Evolutionary conservation across 768 basidiomycete species (phyloP).

Genomic region (Tephrocybe rancida): DNA sequence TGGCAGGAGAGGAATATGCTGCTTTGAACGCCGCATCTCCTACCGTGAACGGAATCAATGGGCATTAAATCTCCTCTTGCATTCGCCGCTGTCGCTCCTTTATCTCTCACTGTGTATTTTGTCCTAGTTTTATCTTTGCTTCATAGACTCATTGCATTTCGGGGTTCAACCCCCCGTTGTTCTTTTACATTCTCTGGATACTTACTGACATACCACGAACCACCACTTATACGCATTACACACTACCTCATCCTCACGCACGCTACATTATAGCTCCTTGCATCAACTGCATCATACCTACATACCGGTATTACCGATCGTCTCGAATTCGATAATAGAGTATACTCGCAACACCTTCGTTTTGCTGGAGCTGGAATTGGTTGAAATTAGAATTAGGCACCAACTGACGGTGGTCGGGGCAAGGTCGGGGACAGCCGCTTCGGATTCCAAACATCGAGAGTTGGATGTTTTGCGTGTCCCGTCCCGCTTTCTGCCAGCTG

Average conservation of each 20-base stretch:
- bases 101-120: slow-evolving; percentile 25
- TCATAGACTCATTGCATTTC: slow-evolving; percentile 25
- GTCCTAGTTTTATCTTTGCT: slow-evolving; percentile 24
- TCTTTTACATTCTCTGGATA: slow-evolving; percentile 35
- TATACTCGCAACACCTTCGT: too few relatives aligned
- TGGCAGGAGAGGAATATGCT: slow-evolving; percentile 67
- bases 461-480: too few relatives aligned
- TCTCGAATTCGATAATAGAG: not conserved
- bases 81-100: slow-evolving; percentile 13
- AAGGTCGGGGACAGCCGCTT: too few relatives aligned
- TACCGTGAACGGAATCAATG: slow-evolving; percentile 38
- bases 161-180: slow-evolving; percentile 90
- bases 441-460: too few relatives aligned
- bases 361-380: too few relatives aligned
- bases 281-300: slow-evolving; percentile 62
- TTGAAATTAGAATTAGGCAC: too few relatives aligned
- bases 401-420: too few relatives aligned
- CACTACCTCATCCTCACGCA: slow-evolving; percentile 12
- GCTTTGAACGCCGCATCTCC: slow-evolving; percentile 36
- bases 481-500: too few relatives aligned
- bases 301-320: slow-evolving; percentile 19
- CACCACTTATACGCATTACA: slow-evolving; percentile 15
- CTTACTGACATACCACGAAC: slow-evolving; percentile 19
- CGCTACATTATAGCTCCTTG: slow-evolving; percentile 31
- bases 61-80: slow-evolving; percentile 26